Percentiles rank a stretch among this genome's conserved stretches.
These are phyloP conservation scores for Pseudocercospora pini-densiflorae DNA, from an alignment of 2,329 filamentous ascomycete genomes.

Conservation along the genomic window DNA sequence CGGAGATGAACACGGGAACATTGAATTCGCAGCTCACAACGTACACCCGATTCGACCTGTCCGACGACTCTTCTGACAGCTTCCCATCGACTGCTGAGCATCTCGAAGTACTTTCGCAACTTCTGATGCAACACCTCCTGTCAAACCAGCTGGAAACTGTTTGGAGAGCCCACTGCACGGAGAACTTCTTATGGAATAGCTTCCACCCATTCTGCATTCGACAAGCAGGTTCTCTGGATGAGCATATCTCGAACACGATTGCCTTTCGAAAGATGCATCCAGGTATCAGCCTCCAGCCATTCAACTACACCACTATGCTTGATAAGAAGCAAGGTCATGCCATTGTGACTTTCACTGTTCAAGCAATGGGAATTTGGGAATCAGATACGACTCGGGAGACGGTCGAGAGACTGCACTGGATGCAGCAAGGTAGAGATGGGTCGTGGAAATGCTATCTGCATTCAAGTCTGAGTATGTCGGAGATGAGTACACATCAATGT, in stretches of 20 bases:
- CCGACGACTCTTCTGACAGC: not conserved
- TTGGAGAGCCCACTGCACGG: not conserved
- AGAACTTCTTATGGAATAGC: not conserved
- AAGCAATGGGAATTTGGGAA: not conserved
- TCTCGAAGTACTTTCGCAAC: not conserved
- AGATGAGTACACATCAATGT: not conserved
- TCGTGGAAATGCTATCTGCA: not conserved
- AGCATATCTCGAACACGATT: not conserved
- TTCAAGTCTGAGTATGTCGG: not conserved
- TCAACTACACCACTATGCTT: not conserved
- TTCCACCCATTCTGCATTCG: not conserved
- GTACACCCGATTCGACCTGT: not conserved
- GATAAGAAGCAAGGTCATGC: not conserved
- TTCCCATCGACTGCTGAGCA: not conserved
- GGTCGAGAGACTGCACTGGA: not conserved
- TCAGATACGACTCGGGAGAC: not conserved
- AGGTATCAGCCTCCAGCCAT: not conserved
- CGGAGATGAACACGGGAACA: too few species aligned
- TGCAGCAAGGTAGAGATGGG: not conserved
- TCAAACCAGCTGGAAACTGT: not conserved
- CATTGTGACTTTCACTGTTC: not conserved
- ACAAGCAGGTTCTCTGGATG: not conserved
- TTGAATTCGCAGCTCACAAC: not conserved
- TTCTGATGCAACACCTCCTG: not conserved
- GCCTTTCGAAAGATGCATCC: not conserved